These are phyloP conservation scores for Wallacemonas sp. DNA, from an alignment of 208 protist genomes.

Conservation along the genomic window DNA sequence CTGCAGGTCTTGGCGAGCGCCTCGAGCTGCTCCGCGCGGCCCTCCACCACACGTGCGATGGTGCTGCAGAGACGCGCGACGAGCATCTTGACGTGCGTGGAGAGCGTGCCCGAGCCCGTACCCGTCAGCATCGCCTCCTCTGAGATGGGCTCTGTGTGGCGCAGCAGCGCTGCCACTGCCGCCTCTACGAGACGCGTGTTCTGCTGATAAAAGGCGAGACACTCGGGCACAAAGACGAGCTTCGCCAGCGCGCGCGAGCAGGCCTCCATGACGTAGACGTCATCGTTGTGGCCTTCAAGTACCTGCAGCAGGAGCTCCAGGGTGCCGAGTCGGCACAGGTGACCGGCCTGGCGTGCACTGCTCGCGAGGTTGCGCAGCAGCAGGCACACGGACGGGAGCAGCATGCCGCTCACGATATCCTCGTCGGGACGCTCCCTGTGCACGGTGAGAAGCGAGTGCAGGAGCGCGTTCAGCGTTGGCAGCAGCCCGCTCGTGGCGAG, in stretches of 20 bases:
- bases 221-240: constrained; percentile 59
- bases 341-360: constrained; percentile 1
- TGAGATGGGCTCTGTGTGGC: constrained; percentile 14
- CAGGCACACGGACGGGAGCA: constrained; percentile 36
- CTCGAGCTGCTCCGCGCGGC: constrained; percentile 26
- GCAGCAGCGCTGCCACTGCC: constrained; percentile 32
- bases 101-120: constrained; percentile 23
- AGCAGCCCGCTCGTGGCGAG: constrained; percentile 45
- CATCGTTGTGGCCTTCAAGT: constrained; percentile 28
- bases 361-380: constrained; percentile 35
- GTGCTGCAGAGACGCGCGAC: constrained; percentile 42
- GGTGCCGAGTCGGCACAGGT: constrained; percentile 41
- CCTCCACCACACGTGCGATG: constrained; percentile 43
- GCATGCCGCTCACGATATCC: constrained; percentile 6
- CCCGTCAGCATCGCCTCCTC: constrained; percentile 20
- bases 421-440: not conserved
- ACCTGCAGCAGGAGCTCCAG: constrained; percentile 42
- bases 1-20: constrained; percentile 30
- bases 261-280: constrained; percentile 50
- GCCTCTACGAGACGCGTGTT: constrained; percentile 31
- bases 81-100: constrained; percentile 41
- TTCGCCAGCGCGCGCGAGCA: constrained; percentile 67
- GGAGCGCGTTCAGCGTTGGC: constrained; percentile 30
- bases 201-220: constrained; percentile 31
- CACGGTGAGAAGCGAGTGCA: constrained; percentile 14